These are phyloP conservation scores for Puccinia polysora DNA, from an alignment of 1,284 basidiomycete genomes.

Conservation along the genomic window DNA sequence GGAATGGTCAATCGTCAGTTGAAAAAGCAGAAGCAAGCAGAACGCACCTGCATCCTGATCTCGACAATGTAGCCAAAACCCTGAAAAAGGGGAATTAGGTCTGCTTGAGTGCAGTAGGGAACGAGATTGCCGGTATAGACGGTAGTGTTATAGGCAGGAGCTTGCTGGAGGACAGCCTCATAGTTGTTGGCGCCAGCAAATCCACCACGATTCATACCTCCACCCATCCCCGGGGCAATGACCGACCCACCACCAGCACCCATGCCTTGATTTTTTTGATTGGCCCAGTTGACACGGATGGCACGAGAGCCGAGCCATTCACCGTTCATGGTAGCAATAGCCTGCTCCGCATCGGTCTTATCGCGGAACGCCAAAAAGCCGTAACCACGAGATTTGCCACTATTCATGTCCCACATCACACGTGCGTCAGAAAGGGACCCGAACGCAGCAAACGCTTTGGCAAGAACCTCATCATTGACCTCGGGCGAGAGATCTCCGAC, in stretches of 20 bases:
- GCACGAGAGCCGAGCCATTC: constrained; percentile 97
- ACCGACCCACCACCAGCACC: constrained; percentile 54
- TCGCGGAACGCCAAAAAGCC: constrained; percentile 90
- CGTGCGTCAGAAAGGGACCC: constrained; percentile 91
- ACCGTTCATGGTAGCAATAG: constrained; percentile 97
- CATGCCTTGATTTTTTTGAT: constrained; percentile 82
- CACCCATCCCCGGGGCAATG: constrained; percentile 53
- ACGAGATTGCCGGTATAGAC: constrained; percentile 98
- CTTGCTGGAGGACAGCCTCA: constrained; percentile 79
- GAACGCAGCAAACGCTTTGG: constrained; percentile 90
- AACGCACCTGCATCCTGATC: constrained; percentile 76
- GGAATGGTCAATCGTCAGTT: not conserved
- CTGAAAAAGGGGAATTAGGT: constrained; percentile 92
- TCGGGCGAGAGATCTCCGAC: constrained; percentile 96
- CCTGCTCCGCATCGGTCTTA: constrained; percentile 94
- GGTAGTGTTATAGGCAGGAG: constrained; percentile 84
- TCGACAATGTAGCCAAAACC: constrained; percentile 95
- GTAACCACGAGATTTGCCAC: constrained; percentile 90
- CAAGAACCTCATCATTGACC: constrained; percentile 94
- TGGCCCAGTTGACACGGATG: constrained; percentile 99
- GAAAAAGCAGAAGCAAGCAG: not conserved
- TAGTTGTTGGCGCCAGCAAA: constrained; percentile 73
- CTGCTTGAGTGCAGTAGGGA: constrained; percentile 87
- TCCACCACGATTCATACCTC: constrained; percentile 26
- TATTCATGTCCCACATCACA: constrained; percentile 99